Conservation (phyloP, 768 basidiomycete genomes). For the Lactarius hatsudake region DNA sequence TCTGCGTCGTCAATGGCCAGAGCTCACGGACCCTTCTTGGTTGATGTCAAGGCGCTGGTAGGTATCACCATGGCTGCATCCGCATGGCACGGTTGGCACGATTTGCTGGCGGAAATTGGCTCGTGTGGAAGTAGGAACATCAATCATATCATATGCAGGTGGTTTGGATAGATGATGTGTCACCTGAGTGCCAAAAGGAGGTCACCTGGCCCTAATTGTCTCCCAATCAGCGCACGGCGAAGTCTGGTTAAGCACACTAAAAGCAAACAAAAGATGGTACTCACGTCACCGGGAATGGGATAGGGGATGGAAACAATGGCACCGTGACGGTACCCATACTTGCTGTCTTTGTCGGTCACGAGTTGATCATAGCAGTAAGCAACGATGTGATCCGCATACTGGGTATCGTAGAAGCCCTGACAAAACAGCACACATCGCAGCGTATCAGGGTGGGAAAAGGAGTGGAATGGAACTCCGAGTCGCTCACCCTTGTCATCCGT, state of each 20-base stretch:
- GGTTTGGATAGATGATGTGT: conserved; percentile 77
- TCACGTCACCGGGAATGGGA: conserved; percentile 69
- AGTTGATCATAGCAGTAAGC: conserved; percentile 77
- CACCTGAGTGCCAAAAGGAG: conserved; percentile 55
- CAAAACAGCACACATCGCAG: background rate
- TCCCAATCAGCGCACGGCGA: background rate
- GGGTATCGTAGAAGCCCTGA: conserved; percentile 40
- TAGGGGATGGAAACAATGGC: conserved; percentile 71
- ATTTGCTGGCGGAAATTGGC: too few species aligned
- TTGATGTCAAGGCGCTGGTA: too few species aligned
- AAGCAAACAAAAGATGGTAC: conserved; percentile 15
- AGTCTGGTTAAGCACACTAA: conserved; percentile 16
- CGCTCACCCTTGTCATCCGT: conserved; percentile 58
- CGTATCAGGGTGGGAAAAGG: background rate
- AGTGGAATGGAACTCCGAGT: background rate
- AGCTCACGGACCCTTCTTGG: too few species aligned
- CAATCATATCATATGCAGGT: conserved; percentile 72
- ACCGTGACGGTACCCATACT: conserved; percentile 64
- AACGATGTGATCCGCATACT: conserved; percentile 52
- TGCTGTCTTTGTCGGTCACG: conserved; percentile 56
- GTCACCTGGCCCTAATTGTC: conserved; percentile 53
- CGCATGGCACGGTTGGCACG: too few species aligned
- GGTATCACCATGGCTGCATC: too few species aligned
- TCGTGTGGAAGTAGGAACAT: conserved; percentile 41
- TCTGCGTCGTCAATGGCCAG: too few species aligned